Evolutionary conservation across 2,329 filamentous ascomycete genomes (phyloP).

Genomic region (Colletotrichum tropicicola): DNA sequence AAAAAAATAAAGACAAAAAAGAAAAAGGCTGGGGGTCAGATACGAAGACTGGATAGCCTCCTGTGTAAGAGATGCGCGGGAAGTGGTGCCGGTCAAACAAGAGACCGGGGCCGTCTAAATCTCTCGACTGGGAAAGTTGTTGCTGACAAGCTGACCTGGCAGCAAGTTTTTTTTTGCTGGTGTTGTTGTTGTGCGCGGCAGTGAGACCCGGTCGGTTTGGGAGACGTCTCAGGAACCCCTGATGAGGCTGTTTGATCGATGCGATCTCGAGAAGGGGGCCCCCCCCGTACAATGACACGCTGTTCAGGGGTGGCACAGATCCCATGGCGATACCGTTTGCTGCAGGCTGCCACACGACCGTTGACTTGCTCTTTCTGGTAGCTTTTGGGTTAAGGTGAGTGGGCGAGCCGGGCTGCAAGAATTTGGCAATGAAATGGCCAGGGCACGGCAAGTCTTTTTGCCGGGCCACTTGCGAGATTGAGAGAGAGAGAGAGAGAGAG

Average conservation of each 20-base stretch:
- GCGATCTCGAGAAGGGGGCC: slow-evolving; percentile 6
- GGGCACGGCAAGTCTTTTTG: slow-evolving; percentile 7
- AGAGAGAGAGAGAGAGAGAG: no score
- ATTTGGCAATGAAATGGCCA: background rate
- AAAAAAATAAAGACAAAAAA: no score
- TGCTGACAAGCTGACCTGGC: background rate
- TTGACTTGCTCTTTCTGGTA: background rate
- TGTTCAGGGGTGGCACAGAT: background rate
- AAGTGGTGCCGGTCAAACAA: background rate
- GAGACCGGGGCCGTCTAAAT: background rate
- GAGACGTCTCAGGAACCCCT: slow-evolving; percentile 30
- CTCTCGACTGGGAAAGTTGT: background rate
- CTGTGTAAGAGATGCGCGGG: slow-evolving; percentile 18
- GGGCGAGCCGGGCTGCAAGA: background rate
- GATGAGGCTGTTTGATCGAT: slow-evolving; percentile 29
- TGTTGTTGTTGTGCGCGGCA: no score
- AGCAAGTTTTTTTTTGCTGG: no score
- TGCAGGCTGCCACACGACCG: background rate
- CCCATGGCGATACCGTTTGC: background rate
- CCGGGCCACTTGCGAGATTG: no score
- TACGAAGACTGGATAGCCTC: no score
- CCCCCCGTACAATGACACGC: background rate
- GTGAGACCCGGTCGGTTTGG: slow-evolving; percentile 26
- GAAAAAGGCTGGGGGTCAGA: no score
- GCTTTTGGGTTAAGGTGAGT: slow-evolving; percentile 2